These are phyloP conservation scores for Beauveria asiatica DNA, from an alignment of 2,329 filamentous ascomycete genomes.

Conservation along the genomic window DNA sequence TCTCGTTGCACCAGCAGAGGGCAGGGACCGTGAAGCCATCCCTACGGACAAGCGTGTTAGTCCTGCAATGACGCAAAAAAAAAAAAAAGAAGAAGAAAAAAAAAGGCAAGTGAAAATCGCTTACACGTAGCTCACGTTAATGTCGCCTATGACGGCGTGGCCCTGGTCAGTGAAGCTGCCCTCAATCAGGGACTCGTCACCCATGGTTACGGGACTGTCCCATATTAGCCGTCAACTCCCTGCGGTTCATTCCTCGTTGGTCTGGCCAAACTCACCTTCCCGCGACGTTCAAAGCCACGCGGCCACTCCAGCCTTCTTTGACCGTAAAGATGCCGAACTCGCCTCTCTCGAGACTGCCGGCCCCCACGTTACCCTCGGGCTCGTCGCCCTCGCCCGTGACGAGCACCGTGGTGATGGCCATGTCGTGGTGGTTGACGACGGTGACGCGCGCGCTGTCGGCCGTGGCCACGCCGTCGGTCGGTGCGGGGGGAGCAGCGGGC, in stretches of 20 bases:
- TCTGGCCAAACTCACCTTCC: not conserved
- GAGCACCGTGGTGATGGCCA: conserved; percentile 4
- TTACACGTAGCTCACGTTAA: conserved; percentile 14
- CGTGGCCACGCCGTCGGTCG: not conserved
- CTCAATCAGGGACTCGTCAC: conserved; percentile 12
- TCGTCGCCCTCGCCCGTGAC: not conserved
- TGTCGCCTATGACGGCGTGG: conserved; percentile 4
- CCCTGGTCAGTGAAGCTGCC: conserved; percentile 11
- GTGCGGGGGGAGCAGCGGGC: not conserved
- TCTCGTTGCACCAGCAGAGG: conserved; percentile 13
- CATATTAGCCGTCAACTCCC: not conserved
- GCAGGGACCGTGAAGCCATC: conserved; percentile 11
- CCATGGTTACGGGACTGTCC: conserved; percentile 16
- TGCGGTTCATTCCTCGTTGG: not conserved
- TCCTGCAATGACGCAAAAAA: too few relatives aligned
- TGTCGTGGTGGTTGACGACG: not conserved
- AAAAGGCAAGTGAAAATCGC: not conserved
- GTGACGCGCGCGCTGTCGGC: not conserved
- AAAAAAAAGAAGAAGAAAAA: too few relatives aligned
- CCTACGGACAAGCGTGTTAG: not conserved
- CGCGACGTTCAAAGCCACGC: conserved; percentile 8
- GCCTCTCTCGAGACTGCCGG: not conserved
- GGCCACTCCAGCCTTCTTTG: conserved; percentile 6
- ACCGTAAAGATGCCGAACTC: conserved; percentile 6
- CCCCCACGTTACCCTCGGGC: not conserved